Percentiles rank a stretch among this genome's conserved stretches.
phyloP scores from a whole-genome alignment of 2,329 filamentous ascomycete genomes.

The Fusarium ramigenum region DNA sequence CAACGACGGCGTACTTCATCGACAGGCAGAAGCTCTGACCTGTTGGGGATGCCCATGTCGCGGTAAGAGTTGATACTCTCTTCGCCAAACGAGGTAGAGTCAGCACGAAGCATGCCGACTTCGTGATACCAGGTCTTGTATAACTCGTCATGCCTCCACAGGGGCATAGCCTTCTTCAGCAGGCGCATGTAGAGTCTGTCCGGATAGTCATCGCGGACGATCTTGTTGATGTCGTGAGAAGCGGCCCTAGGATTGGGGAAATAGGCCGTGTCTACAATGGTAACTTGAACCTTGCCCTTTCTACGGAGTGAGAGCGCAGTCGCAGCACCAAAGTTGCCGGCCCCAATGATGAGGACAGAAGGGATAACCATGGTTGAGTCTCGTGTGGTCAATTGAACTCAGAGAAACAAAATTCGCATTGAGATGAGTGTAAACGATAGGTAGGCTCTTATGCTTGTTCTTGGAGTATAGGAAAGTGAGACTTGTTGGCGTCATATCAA shows the following conservation, averaged over 20 bases:
- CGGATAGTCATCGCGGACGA: conserved; percentile 55
- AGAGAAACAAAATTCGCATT: conserved; percentile 18
- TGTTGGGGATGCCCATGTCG: conserved; percentile 51
- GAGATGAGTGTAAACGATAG: conserved; percentile 1
- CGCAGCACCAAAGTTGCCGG: conserved; percentile 56
- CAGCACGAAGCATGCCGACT: conserved; percentile 62
- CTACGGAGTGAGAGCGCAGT: conserved; percentile 51
- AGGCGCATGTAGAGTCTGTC: conserved; percentile 53
- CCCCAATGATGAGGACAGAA: conserved; percentile 53
- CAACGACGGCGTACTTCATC: conserved; percentile 64
- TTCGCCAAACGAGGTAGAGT: conserved; percentile 54
- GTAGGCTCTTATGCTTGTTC: not conserved
- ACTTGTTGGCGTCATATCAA: conserved; percentile 23
- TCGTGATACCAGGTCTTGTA: conserved; percentile 65
- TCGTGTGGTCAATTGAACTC: conserved; percentile 6
- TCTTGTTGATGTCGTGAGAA: conserved; percentile 60
- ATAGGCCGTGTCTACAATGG: conserved; percentile 49
- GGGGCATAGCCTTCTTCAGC: conserved; percentile 52
- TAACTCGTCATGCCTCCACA: conserved; percentile 56
- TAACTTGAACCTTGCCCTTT: conserved; percentile 43
- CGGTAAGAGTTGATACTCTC: conserved; percentile 54
- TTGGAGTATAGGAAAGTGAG: conserved; percentile 28
- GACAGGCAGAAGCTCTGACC: conserved; percentile 53
- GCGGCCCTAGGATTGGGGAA: conserved; percentile 53
- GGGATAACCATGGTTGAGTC: conserved; percentile 24